A percentile compares a stretch with the other conserved stretches of the same genome.
phyloP scores from a whole-genome alignment of 2,329 filamentous ascomycete species.

The Nigrospora oryzae region DNA sequence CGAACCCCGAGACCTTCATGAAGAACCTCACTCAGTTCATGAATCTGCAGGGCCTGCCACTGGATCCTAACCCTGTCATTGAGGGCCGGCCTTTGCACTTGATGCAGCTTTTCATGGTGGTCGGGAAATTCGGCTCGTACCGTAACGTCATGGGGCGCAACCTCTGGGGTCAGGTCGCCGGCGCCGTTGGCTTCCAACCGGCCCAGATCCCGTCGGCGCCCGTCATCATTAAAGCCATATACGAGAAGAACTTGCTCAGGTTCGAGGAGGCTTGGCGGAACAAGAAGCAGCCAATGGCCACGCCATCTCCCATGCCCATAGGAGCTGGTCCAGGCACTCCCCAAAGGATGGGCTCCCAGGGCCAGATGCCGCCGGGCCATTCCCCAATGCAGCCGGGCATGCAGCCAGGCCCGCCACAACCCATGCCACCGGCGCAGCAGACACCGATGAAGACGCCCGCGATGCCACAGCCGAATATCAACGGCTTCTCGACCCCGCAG shows the following conservation, averaged over 20 bases:
- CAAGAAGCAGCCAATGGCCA: slow-evolving; percentile 42
- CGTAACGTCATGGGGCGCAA: slow-evolving; percentile 62
- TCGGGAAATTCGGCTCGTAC: slow-evolving; percentile 71
- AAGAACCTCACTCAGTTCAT: slow-evolving; percentile 73
- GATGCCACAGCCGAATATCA: slow-evolving; percentile 35
- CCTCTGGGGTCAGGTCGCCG: slow-evolving; percentile 66
- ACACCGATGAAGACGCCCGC: slow-evolving; percentile 39
- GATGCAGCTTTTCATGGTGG: slow-evolving; percentile 67
- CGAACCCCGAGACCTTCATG: slow-evolving; percentile 61
- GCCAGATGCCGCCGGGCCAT: slow-evolving; percentile 29
- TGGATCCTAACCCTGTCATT: slow-evolving; percentile 68
- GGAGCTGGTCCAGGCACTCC: slow-evolving; percentile 26
- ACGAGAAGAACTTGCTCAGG: slow-evolving; percentile 64
- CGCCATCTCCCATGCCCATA: slow-evolving; percentile 20
- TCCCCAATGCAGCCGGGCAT: slow-evolving; percentile 12
- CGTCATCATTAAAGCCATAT: slow-evolving; percentile 62
- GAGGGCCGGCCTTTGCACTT: slow-evolving; percentile 68
- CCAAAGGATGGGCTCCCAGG: slow-evolving; percentile 33
- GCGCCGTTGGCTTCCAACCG: slow-evolving; percentile 51
- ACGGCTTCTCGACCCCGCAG: slow-evolving; percentile 39
- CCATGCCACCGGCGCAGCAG: slow-evolving; percentile 31
- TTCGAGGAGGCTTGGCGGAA: slow-evolving; percentile 66
- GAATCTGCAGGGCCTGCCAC: slow-evolving; percentile 59
- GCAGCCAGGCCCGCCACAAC: slow-evolving; percentile 29
- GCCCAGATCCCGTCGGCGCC: slow-evolving; percentile 58